Conservation (phyloP, 2,329 filamentous ascomycete species). For the Penicillium sp. region DNA sequence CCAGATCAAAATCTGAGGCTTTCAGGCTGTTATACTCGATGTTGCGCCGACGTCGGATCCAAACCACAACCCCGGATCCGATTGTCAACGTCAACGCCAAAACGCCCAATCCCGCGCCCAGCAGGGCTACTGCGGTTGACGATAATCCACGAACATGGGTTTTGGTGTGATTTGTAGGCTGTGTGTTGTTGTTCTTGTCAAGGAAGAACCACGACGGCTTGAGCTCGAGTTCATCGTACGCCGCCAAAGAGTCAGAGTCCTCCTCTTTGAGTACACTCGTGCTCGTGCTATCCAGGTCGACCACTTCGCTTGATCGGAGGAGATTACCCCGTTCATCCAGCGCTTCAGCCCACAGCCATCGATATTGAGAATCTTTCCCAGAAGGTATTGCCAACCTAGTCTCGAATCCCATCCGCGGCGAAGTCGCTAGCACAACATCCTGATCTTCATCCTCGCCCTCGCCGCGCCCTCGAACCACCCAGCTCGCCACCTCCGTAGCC, state of each 20-base stretch:
- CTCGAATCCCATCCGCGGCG: not conserved
- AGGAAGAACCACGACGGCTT: not conserved
- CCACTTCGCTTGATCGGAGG: not conserved
- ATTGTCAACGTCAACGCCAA: not conserved
- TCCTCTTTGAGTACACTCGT: not conserved
- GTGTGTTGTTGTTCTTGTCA: too few species aligned
- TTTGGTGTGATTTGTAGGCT: not conserved
- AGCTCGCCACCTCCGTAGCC: slow-evolving; percentile 8
- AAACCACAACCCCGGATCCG: not conserved
- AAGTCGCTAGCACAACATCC: not conserved
- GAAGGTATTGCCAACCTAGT: not conserved
- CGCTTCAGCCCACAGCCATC: not conserved
- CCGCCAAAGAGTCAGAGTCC: not conserved
- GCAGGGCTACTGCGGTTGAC: not conserved
- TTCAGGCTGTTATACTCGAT: not conserved
- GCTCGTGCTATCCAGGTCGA: not conserved
- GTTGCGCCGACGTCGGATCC: not conserved
- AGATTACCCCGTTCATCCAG: not conserved
- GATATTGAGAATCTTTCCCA: not conserved
- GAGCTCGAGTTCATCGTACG: not conserved
- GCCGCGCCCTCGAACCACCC: slow-evolving; percentile 9
- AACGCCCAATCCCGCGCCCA: not conserved
- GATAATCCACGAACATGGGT: not conserved
- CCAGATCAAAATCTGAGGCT: not conserved
- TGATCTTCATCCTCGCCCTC: not conserved